These are phyloP conservation scores for Hanseniaspora nectarophila DNA, from an alignment of 805 yeast genomes.

Conservation along the genomic window DNA sequence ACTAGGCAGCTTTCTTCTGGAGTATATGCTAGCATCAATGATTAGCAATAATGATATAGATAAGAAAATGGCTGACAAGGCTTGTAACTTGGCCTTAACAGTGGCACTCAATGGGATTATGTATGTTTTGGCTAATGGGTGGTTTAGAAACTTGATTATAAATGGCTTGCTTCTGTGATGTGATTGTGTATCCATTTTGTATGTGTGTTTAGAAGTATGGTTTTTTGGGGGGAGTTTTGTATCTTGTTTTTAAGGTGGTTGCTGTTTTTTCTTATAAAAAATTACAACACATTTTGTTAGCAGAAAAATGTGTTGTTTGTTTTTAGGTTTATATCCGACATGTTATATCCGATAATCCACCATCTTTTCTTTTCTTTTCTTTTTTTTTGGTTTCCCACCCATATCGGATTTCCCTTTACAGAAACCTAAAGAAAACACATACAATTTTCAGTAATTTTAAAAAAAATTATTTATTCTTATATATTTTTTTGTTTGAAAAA, in stretches of 20 bases:
- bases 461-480: not conserved
- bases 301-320: no score
- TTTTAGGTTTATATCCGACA: not conserved
- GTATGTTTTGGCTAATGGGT: conserved; percentile 11
- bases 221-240: not conserved
- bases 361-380: not conserved
- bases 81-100: conserved; percentile 8
- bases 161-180: conserved; percentile 2
- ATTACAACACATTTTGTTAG: no score
- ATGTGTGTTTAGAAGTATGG: not conserved
- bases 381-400: not conserved
- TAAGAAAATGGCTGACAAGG: conserved; percentile 10
- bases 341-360: not conserved
- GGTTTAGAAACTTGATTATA: conserved; percentile 7
- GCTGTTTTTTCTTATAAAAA: no score
- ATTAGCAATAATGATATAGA: conserved; percentile 8
- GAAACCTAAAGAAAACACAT: no score
- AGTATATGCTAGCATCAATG: conserved; percentile 12
- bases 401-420: not conserved
- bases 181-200: not conserved
- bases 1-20: conserved; percentile 6
- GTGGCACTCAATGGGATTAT: conserved; percentile 8
- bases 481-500: not conserved
- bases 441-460: no score
- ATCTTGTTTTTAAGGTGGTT: not conserved